Conservation (phyloP, 2,329 filamentous ascomycete genomes). For the Ascochyta pisi region DNA sequence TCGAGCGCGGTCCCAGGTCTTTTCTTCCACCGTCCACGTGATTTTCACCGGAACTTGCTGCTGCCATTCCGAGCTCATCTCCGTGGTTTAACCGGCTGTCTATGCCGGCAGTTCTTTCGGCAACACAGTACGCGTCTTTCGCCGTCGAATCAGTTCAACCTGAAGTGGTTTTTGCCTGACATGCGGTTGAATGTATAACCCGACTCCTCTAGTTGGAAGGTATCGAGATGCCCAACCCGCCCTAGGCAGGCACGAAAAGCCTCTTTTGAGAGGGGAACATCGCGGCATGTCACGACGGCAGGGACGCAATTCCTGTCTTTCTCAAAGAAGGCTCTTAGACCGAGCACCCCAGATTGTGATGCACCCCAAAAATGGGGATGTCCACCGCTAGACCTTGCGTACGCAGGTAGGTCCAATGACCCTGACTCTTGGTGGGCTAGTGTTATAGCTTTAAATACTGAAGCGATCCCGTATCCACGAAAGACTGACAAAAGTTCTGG, state of each 20-base stretch:
- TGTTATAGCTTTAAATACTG: conserved; percentile 1
- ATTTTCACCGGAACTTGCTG: background rate
- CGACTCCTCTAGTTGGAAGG: background rate
- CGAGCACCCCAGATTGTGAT: conserved; percentile 5
- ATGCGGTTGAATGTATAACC: background rate
- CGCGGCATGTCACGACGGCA: conserved; percentile 1
- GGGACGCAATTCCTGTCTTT: background rate
- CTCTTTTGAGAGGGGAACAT: background rate
- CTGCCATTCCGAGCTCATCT: background rate
- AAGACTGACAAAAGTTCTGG: background rate
- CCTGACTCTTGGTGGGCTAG: background rate
- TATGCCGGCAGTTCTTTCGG: conserved; percentile 9
- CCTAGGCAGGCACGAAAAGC: conserved; percentile 1
- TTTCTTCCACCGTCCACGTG: background rate
- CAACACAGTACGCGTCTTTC: background rate
- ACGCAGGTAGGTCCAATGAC: background rate
- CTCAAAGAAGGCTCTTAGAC: background rate
- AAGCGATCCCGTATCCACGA: background rate
- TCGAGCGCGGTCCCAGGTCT: conserved; percentile 2
- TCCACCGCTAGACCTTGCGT: background rate
- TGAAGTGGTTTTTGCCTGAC: background rate
- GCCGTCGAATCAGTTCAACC: background rate
- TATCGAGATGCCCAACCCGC: background rate
- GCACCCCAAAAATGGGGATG: background rate
- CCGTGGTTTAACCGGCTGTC: conserved; percentile 1